phyloP scores from a whole-genome alignment of 225 moss, liverwort and hornwort species.

The Takakia lepidozioides region DNA sequence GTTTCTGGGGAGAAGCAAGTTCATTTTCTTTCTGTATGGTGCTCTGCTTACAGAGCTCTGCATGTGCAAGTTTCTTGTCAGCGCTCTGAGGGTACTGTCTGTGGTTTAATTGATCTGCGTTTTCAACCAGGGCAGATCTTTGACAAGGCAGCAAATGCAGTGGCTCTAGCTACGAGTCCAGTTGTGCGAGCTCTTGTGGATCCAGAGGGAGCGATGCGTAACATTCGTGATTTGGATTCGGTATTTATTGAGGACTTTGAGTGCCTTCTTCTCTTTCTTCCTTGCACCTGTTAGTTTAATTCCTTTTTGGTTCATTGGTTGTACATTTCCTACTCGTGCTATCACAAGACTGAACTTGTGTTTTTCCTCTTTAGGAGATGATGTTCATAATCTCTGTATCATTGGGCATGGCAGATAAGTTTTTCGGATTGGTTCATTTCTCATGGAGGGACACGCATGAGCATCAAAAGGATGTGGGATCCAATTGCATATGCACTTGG shows the following conservation, averaged over 20 bases:
- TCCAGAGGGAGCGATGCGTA: constrained; percentile 82
- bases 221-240: constrained; percentile 78
- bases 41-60: background rate
- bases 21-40: background rate
- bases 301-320: no score
- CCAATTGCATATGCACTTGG: constrained; percentile 91
- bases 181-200: constrained; percentile 85
- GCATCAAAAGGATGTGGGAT: constrained; percentile 97
- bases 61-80: no score
- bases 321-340: no score
- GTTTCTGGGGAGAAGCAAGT: background rate
- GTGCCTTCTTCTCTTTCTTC: no score
- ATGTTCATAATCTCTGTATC: no score
- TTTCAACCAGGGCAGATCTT: no score
- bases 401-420: constrained; percentile 54
- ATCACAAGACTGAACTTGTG: no score
- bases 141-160: constrained; percentile 72
- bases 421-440: constrained; percentile 91
- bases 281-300: no score
- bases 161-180: constrained; percentile 82
- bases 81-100: no score
- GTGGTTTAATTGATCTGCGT: no score
- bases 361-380: no score
- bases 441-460: constrained; percentile 84
- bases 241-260: no score